Evolutionary conservation across 768 basidiomycete species (phyloP).

Genomic region (Tylopilus rubrobrunneus): DNA sequence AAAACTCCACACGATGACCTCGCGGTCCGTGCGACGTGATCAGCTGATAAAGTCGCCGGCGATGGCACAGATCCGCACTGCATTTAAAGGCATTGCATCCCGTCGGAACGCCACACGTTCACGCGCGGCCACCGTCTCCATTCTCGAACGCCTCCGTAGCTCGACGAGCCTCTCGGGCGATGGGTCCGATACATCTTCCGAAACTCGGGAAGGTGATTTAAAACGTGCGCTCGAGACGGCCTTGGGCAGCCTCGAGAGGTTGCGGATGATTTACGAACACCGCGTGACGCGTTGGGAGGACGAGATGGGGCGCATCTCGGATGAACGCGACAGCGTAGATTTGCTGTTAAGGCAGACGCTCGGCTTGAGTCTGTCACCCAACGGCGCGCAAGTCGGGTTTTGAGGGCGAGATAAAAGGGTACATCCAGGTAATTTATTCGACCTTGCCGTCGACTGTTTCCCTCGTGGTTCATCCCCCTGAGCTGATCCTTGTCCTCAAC

Average conservation of each 20-base stretch:
- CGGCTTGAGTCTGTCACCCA: conserved; percentile 34
- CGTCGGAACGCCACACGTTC: conserved; percentile 49
- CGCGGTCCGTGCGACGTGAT: conserved; percentile 65
- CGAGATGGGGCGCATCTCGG: conserved; percentile 60
- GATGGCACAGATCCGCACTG: conserved; percentile 49
- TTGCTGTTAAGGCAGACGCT: conserved; percentile 63
- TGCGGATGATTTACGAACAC: conserved; percentile 64
- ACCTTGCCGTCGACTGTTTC: neutral
- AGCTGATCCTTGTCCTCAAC: neutral
- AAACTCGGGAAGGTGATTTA: conserved; percentile 59
- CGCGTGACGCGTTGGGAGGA: conserved; percentile 67
- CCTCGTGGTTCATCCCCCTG: neutral
- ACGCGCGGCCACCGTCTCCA: conserved; percentile 43
- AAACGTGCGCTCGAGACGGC: conserved; percentile 66
- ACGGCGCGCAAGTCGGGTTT: conserved; percentile 7
- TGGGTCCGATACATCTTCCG: conserved; percentile 50
- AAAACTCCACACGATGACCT: conserved; percentile 59
- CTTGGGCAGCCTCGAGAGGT: conserved; percentile 57
- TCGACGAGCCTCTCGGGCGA: conserved; percentile 43
- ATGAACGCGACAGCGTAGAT: conserved; percentile 67
- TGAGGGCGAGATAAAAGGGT: neutral
- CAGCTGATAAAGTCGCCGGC: conserved; percentile 44
- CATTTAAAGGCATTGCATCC: conserved; percentile 57
- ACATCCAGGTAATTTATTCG: neutral
- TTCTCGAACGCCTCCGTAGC: conserved; percentile 42